Conservation (phyloP, 1,284 basidiomycete species). For the Austropuccinia psidii region DNA sequence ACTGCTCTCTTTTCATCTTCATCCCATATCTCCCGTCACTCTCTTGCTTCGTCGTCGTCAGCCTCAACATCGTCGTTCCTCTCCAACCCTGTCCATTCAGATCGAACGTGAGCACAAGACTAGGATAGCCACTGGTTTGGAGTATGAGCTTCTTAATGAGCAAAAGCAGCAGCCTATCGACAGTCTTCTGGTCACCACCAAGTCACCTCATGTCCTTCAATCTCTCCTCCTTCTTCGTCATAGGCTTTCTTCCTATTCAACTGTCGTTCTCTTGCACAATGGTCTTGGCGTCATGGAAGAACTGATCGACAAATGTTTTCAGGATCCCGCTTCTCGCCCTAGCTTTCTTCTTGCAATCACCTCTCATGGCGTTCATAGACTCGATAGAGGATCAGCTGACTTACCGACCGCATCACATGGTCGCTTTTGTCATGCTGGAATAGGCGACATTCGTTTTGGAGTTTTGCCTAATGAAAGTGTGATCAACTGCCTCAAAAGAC, state of each 20-base stretch:
- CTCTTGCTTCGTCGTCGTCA: constrained; percentile 7
- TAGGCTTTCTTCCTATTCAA: constrained; percentile 44
- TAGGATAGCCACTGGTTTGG: constrained; percentile 4
- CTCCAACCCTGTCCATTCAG: constrained; percentile 18
- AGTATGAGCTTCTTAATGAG: constrained; percentile 5
- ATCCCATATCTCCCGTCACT: not conserved
- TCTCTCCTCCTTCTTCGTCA: constrained; percentile 42
- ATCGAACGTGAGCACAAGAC: not conserved
- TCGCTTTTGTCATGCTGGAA: constrained; percentile 60
- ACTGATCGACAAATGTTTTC: constrained; percentile 43
- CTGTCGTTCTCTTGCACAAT: constrained; percentile 47
- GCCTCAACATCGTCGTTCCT: constrained; percentile 2
- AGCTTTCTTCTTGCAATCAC: constrained; percentile 45
- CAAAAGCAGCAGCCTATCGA: constrained; percentile 41
- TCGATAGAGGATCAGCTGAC: constrained; percentile 29
- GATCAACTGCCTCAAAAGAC: constrained; percentile 9
- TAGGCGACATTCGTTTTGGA: constrained; percentile 68
- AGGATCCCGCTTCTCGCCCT: constrained; percentile 42
- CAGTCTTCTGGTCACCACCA: constrained; percentile 45
- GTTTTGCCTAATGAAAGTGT: constrained; percentile 62
- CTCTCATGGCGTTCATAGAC: constrained; percentile 45
- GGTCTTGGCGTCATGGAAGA: constrained; percentile 47
- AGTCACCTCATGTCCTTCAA: constrained; percentile 43
- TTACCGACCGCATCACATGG: constrained; percentile 4
- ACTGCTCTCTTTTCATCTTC: constrained; percentile 28